Percentiles rank a stretch among this genome's conserved stretches.
Evolutionary conservation across 2,329 filamentous ascomycete species (phyloP).

Genomic region (Magnaporthiopsis poae): DNA sequence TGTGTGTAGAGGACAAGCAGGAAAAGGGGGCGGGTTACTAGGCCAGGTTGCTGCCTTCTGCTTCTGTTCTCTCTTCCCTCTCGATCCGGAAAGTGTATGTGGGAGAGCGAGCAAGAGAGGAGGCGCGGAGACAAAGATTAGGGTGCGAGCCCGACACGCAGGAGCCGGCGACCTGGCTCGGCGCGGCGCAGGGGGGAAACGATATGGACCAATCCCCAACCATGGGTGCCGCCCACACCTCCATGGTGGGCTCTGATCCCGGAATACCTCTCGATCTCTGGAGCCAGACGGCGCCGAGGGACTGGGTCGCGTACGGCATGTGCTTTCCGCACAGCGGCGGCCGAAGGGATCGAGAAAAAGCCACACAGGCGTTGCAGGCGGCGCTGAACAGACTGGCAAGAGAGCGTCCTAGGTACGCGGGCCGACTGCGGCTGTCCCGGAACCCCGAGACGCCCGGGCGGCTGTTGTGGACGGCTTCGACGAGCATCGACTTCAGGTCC

Average conservation of each 20-base stretch:
- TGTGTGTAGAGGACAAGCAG: background rate
- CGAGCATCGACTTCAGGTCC: conserved; percentile 9
- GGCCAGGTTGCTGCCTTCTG: background rate
- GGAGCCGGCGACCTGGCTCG: background rate
- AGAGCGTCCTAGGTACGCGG: conserved; percentile 20
- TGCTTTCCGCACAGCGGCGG: conserved; percentile 1
- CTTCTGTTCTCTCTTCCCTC: background rate
- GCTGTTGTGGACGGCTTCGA: conserved; percentile 13
- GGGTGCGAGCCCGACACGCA: background rate
- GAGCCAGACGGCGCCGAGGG: conserved; percentile 7
- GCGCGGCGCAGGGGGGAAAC: too few relatives aligned
- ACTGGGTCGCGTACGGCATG: conserved; percentile 5
- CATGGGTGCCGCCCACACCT: background rate
- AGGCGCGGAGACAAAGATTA: background rate
- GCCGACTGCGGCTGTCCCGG: conserved; percentile 14
- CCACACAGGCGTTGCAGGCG: background rate
- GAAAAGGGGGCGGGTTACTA: background rate
- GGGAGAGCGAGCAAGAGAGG: background rate
- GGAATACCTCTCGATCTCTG: background rate
- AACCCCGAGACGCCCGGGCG: conserved; percentile 3
- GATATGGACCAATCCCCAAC: background rate
- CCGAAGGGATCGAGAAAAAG: background rate
- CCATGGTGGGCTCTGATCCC: background rate
- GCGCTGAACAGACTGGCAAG: conserved; percentile 15
- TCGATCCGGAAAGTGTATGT: background rate